Base-by-base conservation (phyloP, 2,329 filamentous ascomycete species). In the Verticillium longisporum region DNA sequence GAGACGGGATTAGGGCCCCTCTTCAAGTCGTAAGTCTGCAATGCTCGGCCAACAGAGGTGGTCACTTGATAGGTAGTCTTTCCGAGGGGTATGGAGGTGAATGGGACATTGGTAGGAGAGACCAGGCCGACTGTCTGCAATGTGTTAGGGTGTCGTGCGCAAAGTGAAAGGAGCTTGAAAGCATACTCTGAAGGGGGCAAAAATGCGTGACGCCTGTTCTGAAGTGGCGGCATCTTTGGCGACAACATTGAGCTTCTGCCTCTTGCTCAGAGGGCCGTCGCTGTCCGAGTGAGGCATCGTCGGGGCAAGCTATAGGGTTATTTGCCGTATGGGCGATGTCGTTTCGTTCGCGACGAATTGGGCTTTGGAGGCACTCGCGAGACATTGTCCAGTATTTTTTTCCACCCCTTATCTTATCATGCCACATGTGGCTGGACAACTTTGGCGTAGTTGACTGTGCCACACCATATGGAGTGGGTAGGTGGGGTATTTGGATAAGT, bases 41-140 rank as follows among this genome's bases (percentile, higher is more conserved):
- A 83, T 62, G 89, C 91, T 69, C 88, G 86, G 64, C 94, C 95
- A 64, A 96, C 90, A 0, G 92, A 98, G 34, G 95, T 99, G 37
- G 95, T 98, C 74, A 99, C 92, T 74, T 99, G 95, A 72, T 97
- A 99, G 3, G 92, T 96, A 1, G 91, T 94, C 76, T 96, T 97
- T 61, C 95, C 95, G 15, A 97, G 81, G 0, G 94, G 90, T 36
- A 96, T 84, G 6, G 90, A 89, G 2, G 94, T 93, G 71, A 99
- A 98, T 0, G 95, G 94, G 0, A 97, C 92, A 57, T 82, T 77
- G 2, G 94, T 97, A 0, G 95, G 92, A 5, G 95, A 97, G 1
- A 99, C 92, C 36, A 99, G 82, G 15, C 95, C 95, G 66, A 99
- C 85, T 56, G 94, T 97, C 91, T 97, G 72, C 33, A 56, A 26